These are phyloP conservation scores for Barbatosphaeria neglecta DNA, from an alignment of 495 filamentous ascomycete species.

Conservation along the genomic window DNA sequence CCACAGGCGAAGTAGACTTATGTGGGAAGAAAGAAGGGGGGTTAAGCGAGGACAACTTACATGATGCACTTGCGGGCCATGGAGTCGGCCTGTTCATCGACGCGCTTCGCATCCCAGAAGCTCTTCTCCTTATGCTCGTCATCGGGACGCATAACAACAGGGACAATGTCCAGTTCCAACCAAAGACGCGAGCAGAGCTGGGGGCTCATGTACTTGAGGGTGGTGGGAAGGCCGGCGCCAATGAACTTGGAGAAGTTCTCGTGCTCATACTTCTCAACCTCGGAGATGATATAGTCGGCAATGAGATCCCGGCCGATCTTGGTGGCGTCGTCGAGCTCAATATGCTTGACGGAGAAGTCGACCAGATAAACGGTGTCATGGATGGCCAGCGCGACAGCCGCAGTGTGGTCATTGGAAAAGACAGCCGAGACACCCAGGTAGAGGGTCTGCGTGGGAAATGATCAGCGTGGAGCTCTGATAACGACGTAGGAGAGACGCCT, in stretches of 20 bases:
- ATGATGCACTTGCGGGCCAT: constrained; percentile 74
- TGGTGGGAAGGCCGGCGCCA: constrained; percentile 47
- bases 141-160: constrained; percentile 42
- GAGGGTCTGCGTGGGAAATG: constrained; percentile 37
- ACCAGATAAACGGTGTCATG: constrained; percentile 71
- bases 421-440: constrained; percentile 52
- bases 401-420: constrained; percentile 34
- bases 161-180: constrained; percentile 67
- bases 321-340: constrained; percentile 25
- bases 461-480: no score
- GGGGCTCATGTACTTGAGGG: constrained; percentile 41
- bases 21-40: not conserved
- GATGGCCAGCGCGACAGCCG: constrained; percentile 53
- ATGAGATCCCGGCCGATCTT: constrained; percentile 32
- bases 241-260: constrained; percentile 57
- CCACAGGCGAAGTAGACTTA: no score
- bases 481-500: no score
- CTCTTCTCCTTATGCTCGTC: constrained; percentile 31
- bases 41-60: constrained; percentile 27
- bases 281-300: constrained; percentile 40
- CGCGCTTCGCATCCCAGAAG: constrained; percentile 42
- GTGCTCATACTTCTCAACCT: constrained; percentile 45
- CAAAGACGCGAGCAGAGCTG: constrained; percentile 62
- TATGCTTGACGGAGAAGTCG: constrained; percentile 55
- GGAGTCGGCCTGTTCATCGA: constrained; percentile 79